A percentile compares a stretch with the other conserved stretches of the same genome.
phyloP scores from a whole-genome alignment of 495 filamentous ascomycete species.

The Hypoxylon rickii region DNA sequence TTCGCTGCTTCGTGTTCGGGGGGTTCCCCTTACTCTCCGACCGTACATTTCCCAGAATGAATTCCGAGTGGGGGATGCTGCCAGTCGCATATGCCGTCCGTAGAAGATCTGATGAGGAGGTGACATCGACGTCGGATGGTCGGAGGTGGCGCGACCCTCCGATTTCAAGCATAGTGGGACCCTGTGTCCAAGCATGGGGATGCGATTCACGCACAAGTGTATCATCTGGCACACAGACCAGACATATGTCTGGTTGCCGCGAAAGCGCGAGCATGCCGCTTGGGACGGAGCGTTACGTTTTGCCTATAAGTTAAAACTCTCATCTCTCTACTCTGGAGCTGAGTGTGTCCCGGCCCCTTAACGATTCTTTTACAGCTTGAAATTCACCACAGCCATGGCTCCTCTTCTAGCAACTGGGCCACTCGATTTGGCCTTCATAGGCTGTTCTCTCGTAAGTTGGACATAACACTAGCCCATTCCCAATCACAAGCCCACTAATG shows the following conservation, averaged over 20 bases:
- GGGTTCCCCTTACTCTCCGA: too few species aligned
- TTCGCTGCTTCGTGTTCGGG: too few species aligned
- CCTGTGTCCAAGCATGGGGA: background rate
- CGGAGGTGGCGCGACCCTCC: constrained; percentile 14
- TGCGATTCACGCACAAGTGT: too few species aligned
- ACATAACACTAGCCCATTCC: background rate
- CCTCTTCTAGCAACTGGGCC: constrained; percentile 16
- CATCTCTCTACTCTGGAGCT: background rate
- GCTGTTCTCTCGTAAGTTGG: constrained; percentile 23
- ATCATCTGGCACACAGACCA: too few species aligned
- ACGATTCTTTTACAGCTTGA: background rate
- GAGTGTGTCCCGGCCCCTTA: background rate
- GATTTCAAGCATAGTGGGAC: background rate
- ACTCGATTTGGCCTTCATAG: constrained; percentile 17
- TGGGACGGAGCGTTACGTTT: background rate
- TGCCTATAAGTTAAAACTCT: constrained; percentile 10
- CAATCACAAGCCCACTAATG: background rate
- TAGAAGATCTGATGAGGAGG: background rate
- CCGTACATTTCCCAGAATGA: too few species aligned
- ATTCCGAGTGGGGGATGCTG: too few species aligned
- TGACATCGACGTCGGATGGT: constrained; percentile 22
- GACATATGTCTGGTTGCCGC: too few species aligned
- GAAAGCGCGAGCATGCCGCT: background rate
- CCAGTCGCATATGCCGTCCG: background rate
- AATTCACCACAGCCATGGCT: constrained; percentile 12